phyloP scores from a whole-genome alignment of 2,329 filamentous ascomycete species.

The Exophiala viscosa region DNA sequence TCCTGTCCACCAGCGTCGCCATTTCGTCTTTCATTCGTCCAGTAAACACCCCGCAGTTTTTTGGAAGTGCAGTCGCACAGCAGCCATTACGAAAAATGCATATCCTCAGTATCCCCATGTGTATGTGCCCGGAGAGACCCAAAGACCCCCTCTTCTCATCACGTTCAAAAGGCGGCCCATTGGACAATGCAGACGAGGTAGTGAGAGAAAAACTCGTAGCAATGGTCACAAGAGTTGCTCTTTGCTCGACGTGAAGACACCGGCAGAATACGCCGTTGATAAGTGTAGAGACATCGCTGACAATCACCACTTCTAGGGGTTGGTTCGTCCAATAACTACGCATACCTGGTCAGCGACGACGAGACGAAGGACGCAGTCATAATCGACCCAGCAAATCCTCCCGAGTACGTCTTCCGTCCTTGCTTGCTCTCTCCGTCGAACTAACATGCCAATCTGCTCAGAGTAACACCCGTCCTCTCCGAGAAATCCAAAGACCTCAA shows the following conservation, averaged over 20 bases:
- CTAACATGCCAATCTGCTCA: not conserved
- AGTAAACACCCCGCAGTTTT: constrained; percentile 19
- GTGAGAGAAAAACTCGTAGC: too few relatives aligned
- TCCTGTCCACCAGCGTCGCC: constrained; percentile 17
- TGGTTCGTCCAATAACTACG: constrained; percentile 47
- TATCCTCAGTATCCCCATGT: constrained; percentile 53
- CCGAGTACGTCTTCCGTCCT: constrained; percentile 40
- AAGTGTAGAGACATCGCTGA: constrained; percentile 33
- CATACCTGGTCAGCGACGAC: constrained; percentile 50
- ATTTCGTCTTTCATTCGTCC: constrained; percentile 19
- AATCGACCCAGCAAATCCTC: constrained; percentile 50
- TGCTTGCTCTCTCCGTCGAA: not conserved
- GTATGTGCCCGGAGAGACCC: constrained; percentile 35
- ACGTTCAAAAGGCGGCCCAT: too few relatives aligned
- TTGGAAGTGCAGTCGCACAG: constrained; percentile 4
- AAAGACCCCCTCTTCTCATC: not conserved
- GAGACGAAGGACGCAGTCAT: constrained; percentile 49
- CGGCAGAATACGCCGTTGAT: constrained; percentile 22
- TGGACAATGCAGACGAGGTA: too few relatives aligned
- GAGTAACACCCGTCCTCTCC: constrained; percentile 41
- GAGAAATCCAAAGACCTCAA: constrained; percentile 73
- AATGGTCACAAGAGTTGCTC: constrained; percentile 10
- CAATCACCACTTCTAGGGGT: constrained; percentile 28
- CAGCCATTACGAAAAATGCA: constrained; percentile 39
- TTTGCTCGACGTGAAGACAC: constrained; percentile 21